Percentiles rank a stretch among this genome's conserved stretches.
These are phyloP conservation scores for Nakaseomyces sp. DNA, from an alignment of 1,139 yeast genomes.

Conservation along the genomic window DNA sequence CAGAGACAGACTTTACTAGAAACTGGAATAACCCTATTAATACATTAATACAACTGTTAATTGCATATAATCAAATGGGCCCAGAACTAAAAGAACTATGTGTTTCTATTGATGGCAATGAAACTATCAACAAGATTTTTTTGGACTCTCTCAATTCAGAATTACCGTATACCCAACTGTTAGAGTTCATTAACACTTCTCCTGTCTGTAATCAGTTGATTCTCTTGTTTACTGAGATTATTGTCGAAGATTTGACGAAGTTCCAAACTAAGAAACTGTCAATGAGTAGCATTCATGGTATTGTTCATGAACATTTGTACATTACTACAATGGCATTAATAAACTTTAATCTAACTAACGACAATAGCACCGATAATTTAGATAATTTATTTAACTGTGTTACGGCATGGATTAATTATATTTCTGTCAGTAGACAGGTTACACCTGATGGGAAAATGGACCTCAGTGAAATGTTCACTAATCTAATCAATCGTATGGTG, in stretches of 20 bases:
- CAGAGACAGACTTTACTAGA: slow-evolving; percentile 8
- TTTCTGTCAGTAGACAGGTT: slow-evolving; percentile 35
- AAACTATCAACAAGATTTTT: slow-evolving; percentile 10
- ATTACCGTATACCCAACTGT: slow-evolving; percentile 23
- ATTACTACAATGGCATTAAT: slow-evolving; percentile 29
- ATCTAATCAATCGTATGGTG: slow-evolving; percentile 28
- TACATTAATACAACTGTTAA: slow-evolving; percentile 26
- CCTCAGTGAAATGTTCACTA: slow-evolving; percentile 30
- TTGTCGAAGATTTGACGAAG: slow-evolving; percentile 45
- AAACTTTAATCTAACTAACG: slow-evolving; percentile 21
- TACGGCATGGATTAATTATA: slow-evolving; percentile 37
- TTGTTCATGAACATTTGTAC: slow-evolving; percentile 28
- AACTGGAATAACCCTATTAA: slow-evolving; percentile 37
- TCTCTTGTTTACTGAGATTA: slow-evolving; percentile 40
- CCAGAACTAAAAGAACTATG: slow-evolving; percentile 10
- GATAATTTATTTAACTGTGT: slow-evolving; percentile 31
- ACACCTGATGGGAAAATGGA: slow-evolving; percentile 34
- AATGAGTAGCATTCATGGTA: slow-evolving; percentile 22
- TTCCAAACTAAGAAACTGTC: slow-evolving; percentile 24
- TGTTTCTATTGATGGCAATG: slow-evolving; percentile 3
- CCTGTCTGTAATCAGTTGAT: slow-evolving; percentile 21
- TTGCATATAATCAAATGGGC: slow-evolving; percentile 11
- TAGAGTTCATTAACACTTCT: slow-evolving; percentile 21
- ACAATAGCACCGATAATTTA: slow-evolving; percentile 7
- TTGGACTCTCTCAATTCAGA: slow-evolving; percentile 13